Conservation (phyloP, 768 basidiomycete genomes). For the Rhizopogon vulgaris region DNA sequence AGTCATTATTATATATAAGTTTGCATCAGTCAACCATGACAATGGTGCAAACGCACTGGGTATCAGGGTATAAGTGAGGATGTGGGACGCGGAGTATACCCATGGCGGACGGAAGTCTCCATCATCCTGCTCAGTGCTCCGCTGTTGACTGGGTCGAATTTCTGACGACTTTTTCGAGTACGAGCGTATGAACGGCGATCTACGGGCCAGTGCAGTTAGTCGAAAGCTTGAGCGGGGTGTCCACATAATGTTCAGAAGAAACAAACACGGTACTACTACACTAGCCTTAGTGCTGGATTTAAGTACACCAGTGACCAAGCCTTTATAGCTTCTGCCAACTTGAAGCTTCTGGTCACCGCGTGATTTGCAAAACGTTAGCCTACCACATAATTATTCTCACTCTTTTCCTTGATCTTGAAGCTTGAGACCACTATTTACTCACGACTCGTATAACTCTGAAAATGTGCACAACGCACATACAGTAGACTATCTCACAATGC, state of each 20-base stretch:
- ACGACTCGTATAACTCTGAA: too few species aligned
- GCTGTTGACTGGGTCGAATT: neutral
- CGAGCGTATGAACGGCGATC: neutral
- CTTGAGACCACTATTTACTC: too few species aligned
- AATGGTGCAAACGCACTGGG: constrained; percentile 36
- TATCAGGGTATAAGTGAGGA: constrained; percentile 49
- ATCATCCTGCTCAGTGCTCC: constrained; percentile 10
- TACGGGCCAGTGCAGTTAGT: constrained; percentile 1
- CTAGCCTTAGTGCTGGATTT: too few species aligned
- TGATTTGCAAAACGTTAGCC: too few species aligned
- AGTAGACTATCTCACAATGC: too few species aligned
- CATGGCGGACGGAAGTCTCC: constrained; percentile 54
- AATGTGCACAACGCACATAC: too few species aligned
- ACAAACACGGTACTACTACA: neutral
- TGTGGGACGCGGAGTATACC: constrained; percentile 47
- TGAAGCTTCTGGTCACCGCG: too few species aligned
- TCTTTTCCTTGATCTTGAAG: too few species aligned
- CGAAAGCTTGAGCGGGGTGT: neutral
- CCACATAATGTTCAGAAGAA: neutral
- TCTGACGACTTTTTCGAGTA: neutral
- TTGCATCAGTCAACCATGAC: neutral
- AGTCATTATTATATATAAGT: constrained; percentile 3
- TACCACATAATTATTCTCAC: too few species aligned
- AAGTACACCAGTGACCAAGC: too few species aligned
- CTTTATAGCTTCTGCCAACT: too few species aligned